Evolutionary conservation across 2,329 filamentous ascomycete genomes (phyloP).

Genomic region (Aspergillus pseudoterreus): DNA sequence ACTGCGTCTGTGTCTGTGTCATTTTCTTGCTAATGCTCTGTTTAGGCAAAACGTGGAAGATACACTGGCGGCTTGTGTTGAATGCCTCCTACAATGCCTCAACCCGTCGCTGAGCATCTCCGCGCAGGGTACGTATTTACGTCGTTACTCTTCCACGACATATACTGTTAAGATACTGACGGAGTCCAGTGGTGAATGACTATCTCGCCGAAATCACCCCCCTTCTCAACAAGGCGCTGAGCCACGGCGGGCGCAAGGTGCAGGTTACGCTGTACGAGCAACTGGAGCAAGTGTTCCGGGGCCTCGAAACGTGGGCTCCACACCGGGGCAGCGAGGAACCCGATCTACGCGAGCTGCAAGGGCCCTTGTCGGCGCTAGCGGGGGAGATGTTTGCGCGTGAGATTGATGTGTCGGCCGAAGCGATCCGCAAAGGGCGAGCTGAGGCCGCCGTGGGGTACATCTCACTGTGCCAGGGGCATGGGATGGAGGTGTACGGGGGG

Average conservation of each 20-base stretch:
- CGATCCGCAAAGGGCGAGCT: slow-evolving; percentile 36
- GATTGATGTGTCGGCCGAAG: slow-evolving; percentile 33
- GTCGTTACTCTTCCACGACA: background rate
- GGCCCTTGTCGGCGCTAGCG: slow-evolving; percentile 25
- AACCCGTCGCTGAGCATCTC: slow-evolving; percentile 24
- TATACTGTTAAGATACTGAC: slow-evolving; percentile 18
- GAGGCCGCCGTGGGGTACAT: slow-evolving; percentile 33
- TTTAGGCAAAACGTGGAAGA: slow-evolving; percentile 27
- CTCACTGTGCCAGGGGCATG: slow-evolving; percentile 21
- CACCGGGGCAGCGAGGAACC: slow-evolving; percentile 6
- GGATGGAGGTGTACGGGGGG: slow-evolving; percentile 15
- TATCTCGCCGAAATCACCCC: slow-evolving; percentile 28
- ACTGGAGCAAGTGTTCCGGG: slow-evolving; percentile 30
- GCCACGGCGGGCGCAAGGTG: slow-evolving; percentile 31
- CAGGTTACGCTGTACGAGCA: slow-evolving; percentile 34
- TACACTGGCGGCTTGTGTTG: slow-evolving; percentile 36
- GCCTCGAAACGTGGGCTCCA: slow-evolving; percentile 25
- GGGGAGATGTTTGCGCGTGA: slow-evolving; percentile 29
- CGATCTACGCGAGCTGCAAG: slow-evolving; percentile 23
- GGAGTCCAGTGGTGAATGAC: slow-evolving; percentile 26
- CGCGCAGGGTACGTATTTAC: slow-evolving; percentile 21
- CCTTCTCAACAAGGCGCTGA: slow-evolving; percentile 27
- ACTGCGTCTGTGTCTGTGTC: background rate
- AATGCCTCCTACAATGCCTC: slow-evolving; percentile 37
- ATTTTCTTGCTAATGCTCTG: background rate